Evolutionary conservation across 495 filamentous ascomycete genomes (phyloP).

Genomic region (Aspergillus funiculosus): DNA sequence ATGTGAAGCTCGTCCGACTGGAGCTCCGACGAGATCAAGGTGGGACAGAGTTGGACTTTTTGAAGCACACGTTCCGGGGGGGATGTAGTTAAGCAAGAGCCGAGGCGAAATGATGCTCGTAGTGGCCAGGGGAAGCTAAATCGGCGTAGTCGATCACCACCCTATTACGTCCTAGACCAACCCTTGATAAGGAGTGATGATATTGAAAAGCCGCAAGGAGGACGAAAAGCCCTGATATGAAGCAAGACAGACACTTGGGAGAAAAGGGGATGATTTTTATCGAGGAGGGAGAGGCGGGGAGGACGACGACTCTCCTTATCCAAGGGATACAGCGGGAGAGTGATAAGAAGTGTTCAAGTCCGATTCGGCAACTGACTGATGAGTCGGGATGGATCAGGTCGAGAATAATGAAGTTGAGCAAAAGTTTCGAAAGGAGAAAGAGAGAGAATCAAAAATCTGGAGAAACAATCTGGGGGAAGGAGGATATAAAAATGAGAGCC

Average conservation of each 20-base stretch:
- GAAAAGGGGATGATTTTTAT: neutral
- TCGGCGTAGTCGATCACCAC: constrained; percentile 30
- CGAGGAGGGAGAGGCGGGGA: neutral
- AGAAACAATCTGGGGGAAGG: constrained; percentile 29
- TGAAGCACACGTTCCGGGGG: constrained; percentile 13
- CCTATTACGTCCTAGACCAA: constrained; percentile 18
- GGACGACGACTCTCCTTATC: constrained; percentile 7
- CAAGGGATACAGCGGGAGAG: constrained; percentile 8
- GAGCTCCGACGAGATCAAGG: constrained; percentile 14
- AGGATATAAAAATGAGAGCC: constrained; percentile 23
- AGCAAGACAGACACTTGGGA: neutral
- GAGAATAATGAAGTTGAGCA: constrained; percentile 11
- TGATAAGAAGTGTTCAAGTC: constrained; percentile 7
- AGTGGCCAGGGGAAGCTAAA: constrained; percentile 26
- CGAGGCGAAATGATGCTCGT: constrained; percentile 24
- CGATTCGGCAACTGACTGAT: constrained; percentile 12
- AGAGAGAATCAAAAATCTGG: constrained; percentile 22
- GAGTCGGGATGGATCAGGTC: constrained; percentile 6
- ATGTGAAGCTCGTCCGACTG: constrained; percentile 50
- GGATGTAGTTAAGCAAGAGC: constrained; percentile 8
- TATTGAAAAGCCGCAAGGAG: constrained; percentile 12
- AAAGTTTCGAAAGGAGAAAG: constrained; percentile 14
- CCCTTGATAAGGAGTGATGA: constrained; percentile 12
- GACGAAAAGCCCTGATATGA: constrained; percentile 8
- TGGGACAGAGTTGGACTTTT: constrained; percentile 24